Evolutionary conservation across 176 grass and related monocot species (phyloP).

Genomic region (Chrysopogon serrulatus): DNA sequence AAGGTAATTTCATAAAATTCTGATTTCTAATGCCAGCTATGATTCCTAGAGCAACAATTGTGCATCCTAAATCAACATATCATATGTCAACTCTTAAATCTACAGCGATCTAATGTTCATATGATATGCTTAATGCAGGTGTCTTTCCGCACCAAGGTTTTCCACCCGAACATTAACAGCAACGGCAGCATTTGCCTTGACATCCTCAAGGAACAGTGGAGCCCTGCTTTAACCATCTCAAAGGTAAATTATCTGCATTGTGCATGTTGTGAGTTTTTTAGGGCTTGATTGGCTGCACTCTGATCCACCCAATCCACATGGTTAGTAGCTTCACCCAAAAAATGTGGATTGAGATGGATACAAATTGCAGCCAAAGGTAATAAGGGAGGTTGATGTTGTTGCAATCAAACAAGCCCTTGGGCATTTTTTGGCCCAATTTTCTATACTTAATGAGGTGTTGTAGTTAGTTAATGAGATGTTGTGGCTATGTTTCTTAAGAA

Average conservation of each 20-base stretch:
- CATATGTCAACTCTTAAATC: not conserved
- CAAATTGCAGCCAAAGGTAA: too few species aligned
- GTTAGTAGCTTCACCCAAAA: not conserved
- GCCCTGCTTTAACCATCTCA: constrained; percentile 82
- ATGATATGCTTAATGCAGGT: constrained; percentile 39
- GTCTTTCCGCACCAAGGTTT: constrained; percentile 88
- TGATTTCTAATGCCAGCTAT: not conserved
- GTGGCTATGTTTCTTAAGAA: not conserved
- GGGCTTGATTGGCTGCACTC: not conserved
- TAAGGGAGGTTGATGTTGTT: not conserved
- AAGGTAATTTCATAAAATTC: constrained; percentile 41
- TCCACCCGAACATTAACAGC: constrained; percentile 90
- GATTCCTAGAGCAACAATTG: not conserved
- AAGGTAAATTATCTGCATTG: constrained; percentile 31
- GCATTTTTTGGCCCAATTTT: not conserved
- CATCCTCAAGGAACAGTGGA: constrained; percentile 93
- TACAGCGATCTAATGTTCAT: not conserved
- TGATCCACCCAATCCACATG: not conserved
- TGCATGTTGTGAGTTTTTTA: not conserved
- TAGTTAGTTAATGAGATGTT: not conserved
- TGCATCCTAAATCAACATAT: not conserved
- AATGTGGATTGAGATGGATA: not conserved
- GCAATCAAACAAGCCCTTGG: not conserved
- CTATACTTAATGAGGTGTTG: not conserved
- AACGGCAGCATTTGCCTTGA: constrained; percentile 90